These are phyloP conservation scores for Collybiopsis luxurians DNA, from an alignment of 768 basidiomycete genomes.

Conservation along the genomic window DNA sequence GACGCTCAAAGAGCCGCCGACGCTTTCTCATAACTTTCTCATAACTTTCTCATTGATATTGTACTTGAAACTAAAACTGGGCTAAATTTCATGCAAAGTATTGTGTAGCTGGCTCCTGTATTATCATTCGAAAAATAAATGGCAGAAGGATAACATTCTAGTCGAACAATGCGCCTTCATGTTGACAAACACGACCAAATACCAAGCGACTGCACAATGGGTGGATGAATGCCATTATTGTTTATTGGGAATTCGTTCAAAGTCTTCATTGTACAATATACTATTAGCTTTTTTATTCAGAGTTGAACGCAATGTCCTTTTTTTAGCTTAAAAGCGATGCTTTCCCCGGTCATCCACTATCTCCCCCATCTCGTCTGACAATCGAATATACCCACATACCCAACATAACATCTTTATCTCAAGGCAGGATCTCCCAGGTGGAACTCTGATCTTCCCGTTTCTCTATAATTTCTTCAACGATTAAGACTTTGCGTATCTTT, in stretches of 20 bases:
- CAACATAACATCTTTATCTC: conserved; percentile 17
- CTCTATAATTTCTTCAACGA: conserved; percentile 5
- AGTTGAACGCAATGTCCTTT: conserved; percentile 5
- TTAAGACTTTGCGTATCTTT: too few relatives aligned
- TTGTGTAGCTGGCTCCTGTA: too few relatives aligned
- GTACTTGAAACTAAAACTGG: too few relatives aligned
- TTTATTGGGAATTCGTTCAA: background rate
- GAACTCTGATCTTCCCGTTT: conserved; percentile 23
- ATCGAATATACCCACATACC: conserved; percentile 19
- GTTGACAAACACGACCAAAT: conserved; percentile 17
- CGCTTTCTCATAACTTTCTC: too few relatives aligned
- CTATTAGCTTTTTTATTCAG: background rate
- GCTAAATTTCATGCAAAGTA: too few relatives aligned
- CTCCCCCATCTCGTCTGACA: conserved; percentile 18
- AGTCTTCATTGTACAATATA: background rate
- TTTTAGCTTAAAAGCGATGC: conserved; percentile 27
- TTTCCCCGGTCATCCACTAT: conserved; percentile 12
- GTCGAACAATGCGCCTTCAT: conserved; percentile 9
- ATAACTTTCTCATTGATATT: too few relatives aligned
- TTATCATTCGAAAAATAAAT: too few relatives aligned
- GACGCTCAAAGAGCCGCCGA: background rate
- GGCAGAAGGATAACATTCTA: background rate
- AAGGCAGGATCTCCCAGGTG: conserved; percentile 40
- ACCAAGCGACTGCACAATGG: conserved; percentile 10
- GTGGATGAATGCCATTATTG: conserved; percentile 12